Evolutionary conservation across 169 alveolate species (phyloP), one percentile per base, ranked within the genome.

Genomic region (Cryptosporidium felis): DNA sequence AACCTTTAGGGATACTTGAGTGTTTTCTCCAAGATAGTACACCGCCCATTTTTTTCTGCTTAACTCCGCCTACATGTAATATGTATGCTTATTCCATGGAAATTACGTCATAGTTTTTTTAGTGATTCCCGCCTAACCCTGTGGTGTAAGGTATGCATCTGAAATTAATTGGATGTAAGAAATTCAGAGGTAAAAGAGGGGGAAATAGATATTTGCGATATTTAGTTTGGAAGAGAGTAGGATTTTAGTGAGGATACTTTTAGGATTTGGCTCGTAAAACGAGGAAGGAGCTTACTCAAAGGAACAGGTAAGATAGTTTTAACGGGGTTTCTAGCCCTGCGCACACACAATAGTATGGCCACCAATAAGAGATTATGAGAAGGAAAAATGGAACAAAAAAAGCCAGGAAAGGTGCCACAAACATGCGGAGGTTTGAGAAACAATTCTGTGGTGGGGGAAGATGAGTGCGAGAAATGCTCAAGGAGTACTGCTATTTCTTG

Each of bases 111-210:
- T 56, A 28, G 1, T 32, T 8, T 6, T 12, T 30, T 6, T 3
- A 8, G 5, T 0, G 0, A 5, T 56, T 56, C 63, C 63, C 63
- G 63, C 63, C 63, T 21, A 23, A 9, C 32, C 12, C 32, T 28
- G 63, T 56, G 63, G 28, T 16, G 41, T 28, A 56, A 26, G n/a
- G 9, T 42, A 56, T 56, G 63, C 63, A 56, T 56, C 63, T 56
- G 36, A 5, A 56, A 56, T 56, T 49, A 53, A 53, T 53, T 26
- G 36, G 32, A 56, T 16, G 3, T 14, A 18, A 23, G 23, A 6
- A 30, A 56, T 10, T 12, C 0, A 1, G 8, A 56, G 32, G 18
- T 14, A 14, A 56, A 3, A 56, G n/a, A 56, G 44, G 1, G 16
- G 14, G 5, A 56, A 56, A 26, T 56, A 56, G 18, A 47, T 26